Conservation (phyloP, 139 green algal genomes). For the Trebouxia sp. region DNA sequence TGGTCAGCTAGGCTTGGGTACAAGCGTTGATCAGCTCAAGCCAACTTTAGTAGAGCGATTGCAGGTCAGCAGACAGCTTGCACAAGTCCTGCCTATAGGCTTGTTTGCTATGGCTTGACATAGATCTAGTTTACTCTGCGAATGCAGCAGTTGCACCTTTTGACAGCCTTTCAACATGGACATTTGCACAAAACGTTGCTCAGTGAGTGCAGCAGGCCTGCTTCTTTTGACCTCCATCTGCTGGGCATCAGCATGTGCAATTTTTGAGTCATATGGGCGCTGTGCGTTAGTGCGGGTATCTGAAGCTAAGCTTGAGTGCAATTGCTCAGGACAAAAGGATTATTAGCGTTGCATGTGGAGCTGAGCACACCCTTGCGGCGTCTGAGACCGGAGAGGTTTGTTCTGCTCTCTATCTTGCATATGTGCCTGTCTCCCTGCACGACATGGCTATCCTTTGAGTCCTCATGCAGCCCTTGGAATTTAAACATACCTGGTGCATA, state of each 20-base stretch:
- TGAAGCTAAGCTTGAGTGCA: not conserved
- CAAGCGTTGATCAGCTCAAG: conserved; percentile 59
- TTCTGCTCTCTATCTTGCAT: not conserved
- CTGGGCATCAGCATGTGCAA: too few species aligned
- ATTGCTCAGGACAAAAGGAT: conserved; percentile 53
- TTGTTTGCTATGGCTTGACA: not conserved
- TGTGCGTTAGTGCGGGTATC: not conserved
- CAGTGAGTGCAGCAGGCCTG: not conserved
- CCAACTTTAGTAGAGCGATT: conserved; percentile 61
- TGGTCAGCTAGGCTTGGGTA: conserved; percentile 85
- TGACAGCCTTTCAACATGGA: not conserved
- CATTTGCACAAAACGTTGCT: not conserved
- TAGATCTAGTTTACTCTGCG: too few species aligned
- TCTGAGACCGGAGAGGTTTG: conserved; percentile 48
- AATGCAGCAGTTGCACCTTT: not conserved
- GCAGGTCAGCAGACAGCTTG: conserved; percentile 43
- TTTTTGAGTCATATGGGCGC: too few species aligned
- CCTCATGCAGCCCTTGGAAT: not conserved
- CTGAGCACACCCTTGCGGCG: conserved; percentile 74
- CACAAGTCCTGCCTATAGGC: not conserved
- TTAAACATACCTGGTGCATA: too few species aligned
- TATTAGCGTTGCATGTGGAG: conserved; percentile 66
- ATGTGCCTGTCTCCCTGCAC: not conserved
- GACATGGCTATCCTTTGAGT: too few species aligned
- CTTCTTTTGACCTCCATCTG: too few species aligned